These are phyloP conservation scores for Lathyrus tuberosus DNA, from an alignment of 306 rosid genomes.

Conservation along the genomic window DNA sequence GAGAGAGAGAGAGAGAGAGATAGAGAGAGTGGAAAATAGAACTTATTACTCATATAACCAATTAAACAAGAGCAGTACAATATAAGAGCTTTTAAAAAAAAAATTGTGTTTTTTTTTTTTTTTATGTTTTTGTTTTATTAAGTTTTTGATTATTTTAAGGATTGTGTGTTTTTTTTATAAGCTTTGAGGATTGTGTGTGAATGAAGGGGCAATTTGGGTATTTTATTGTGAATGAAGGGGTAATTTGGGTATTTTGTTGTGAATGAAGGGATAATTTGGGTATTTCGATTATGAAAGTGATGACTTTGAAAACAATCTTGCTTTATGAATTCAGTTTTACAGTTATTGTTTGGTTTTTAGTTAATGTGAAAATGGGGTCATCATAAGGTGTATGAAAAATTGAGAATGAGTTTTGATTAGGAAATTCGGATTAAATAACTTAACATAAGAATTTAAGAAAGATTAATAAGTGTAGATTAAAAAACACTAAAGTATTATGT, in stretches of 20 bases:
- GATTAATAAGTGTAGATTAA: neutral
- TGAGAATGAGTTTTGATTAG: neutral
- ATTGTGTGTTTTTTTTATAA: neutral
- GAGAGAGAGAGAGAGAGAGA: neutral
- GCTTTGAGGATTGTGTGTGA: neutral
- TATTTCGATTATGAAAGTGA: neutral
- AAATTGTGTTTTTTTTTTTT: neutral
- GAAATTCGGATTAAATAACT: neutral
- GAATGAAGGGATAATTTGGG: neutral
- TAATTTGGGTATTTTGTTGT: neutral
- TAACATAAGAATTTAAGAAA: neutral
- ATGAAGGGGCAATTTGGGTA: neutral
- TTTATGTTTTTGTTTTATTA: neutral
- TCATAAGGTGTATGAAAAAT: too few relatives aligned
- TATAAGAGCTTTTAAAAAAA: neutral
- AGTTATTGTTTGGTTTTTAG: neutral
- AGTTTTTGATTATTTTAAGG: neutral
- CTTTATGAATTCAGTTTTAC: neutral
- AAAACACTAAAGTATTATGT: neutral
- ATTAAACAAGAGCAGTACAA: neutral
- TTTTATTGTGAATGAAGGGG: neutral
- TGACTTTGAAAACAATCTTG: constrained; percentile 21
- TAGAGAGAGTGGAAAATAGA: neutral
- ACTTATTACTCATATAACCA: neutral
- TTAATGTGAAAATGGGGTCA: neutral